These are phyloP conservation scores for Spinacia oleracea DNA, from an alignment of 179 eudicot species.

Conservation along the genomic window DNA sequence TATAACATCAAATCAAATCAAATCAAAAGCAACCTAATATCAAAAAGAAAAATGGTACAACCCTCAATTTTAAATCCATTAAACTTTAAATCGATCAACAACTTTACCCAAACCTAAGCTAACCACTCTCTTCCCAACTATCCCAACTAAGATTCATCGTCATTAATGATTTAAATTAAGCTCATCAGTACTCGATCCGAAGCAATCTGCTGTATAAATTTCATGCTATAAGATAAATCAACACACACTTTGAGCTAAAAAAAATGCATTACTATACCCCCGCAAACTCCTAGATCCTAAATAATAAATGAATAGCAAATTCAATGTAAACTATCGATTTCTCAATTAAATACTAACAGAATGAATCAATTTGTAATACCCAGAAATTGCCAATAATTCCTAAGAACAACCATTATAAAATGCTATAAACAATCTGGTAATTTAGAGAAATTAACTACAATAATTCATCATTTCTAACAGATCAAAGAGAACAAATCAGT, in stretches of 20 bases:
- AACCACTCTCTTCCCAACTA: neutral
- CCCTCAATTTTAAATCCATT: too few species aligned
- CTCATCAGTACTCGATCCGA: neutral
- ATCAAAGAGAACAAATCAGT: neutral
- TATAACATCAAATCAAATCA: too few species aligned
- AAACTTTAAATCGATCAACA: neutral
- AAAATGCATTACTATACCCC: too few species aligned
- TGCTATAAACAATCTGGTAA: neutral
- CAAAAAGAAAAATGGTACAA: too few species aligned
- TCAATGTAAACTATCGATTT: neutral
- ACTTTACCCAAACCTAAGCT: neutral
- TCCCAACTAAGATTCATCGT: neutral
- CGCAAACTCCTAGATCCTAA: too few species aligned
- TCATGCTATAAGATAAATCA: neutral
- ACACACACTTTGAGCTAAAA: neutral
- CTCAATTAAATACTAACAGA: neutral
- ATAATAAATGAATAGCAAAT: too few species aligned
- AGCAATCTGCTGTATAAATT: neutral
- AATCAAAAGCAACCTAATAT: too few species aligned
- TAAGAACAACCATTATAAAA: neutral
- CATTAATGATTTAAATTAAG: neutral
- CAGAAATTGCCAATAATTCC: neutral
- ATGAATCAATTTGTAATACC: neutral
- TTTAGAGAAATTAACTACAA: neutral
- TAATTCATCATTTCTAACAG: neutral